These are phyloP conservation scores for Penicillium freii DNA, from an alignment of 2,329 filamentous ascomycete species.

Conservation along the genomic window DNA sequence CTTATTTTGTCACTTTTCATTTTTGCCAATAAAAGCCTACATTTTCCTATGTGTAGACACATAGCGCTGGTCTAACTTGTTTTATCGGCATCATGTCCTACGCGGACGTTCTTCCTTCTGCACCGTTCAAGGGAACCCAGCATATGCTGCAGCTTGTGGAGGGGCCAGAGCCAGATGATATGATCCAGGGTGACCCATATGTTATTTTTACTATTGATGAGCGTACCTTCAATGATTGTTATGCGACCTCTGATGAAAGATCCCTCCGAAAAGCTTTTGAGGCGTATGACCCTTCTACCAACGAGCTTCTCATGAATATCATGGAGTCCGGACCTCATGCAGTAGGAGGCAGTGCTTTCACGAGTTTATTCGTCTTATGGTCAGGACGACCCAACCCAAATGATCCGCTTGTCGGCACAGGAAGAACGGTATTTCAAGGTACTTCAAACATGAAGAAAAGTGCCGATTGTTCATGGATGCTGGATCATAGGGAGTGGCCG, in stretches of 20 bases:
- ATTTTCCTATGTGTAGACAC: not conserved
- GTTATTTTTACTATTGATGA: not conserved
- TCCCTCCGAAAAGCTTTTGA: too few species aligned
- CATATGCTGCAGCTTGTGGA: not conserved
- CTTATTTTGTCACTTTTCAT: not conserved
- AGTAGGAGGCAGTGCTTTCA: too few species aligned
- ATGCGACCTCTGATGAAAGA: not conserved
- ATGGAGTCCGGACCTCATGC: too few species aligned
- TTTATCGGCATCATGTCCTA: not conserved
- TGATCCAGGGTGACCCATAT: not conserved
- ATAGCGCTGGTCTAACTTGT: too few species aligned
- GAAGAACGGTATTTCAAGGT: not conserved
- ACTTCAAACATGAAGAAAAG: not conserved
- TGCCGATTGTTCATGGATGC: not conserved
- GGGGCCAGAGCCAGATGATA: too few species aligned
- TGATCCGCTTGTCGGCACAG: too few species aligned
- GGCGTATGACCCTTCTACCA: too few species aligned
- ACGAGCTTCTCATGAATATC: too few species aligned
- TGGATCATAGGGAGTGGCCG: not conserved
- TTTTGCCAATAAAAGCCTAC: not conserved
- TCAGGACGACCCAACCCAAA: too few species aligned
- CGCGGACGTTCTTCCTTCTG: not conserved
- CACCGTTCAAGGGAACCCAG: not conserved
- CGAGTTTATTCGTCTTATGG: too few species aligned
- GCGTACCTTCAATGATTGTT: not conserved